Conservation (phyloP, 1,284 basidiomycete genomes). For the Mycosarcoma mackinlayi region DNA sequence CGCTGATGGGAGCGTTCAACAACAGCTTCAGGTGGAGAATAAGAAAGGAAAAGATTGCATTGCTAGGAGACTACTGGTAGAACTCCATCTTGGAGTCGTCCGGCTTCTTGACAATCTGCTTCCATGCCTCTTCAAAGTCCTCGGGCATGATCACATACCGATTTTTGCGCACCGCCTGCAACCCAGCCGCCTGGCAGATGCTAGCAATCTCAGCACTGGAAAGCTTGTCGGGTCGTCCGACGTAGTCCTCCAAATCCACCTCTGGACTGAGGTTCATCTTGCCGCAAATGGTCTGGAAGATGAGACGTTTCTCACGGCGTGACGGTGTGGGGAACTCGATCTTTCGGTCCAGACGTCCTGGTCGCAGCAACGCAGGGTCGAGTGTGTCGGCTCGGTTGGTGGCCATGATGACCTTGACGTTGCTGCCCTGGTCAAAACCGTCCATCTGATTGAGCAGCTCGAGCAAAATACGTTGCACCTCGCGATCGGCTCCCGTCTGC, state of each 20-base stretch:
- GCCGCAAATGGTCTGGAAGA: constrained; percentile 96
- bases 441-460: constrained; percentile 99
- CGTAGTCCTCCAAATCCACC: constrained; percentile 98
- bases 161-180: constrained; percentile 98
- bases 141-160: constrained; percentile 94
- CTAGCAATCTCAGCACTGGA: constrained; percentile 95
- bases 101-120: constrained; percentile 66
- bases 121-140: constrained; percentile 81
- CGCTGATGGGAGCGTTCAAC: not conserved
- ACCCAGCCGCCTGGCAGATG: constrained; percentile 94
- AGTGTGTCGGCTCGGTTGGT: constrained; percentile 68
- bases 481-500: constrained; percentile 97
- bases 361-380: constrained; percentile 92
- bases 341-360: constrained; percentile 96
- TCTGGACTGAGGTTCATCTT: constrained; percentile 99
- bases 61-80: constrained; percentile 54
- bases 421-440: constrained; percentile 98
- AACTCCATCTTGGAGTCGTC: constrained; percentile 67
- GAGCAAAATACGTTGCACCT: constrained; percentile 98
- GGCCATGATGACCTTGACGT: constrained; percentile 79
- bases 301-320: constrained; percentile 92
- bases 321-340: constrained; percentile 98
- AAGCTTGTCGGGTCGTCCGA: constrained; percentile 93
- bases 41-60: constrained; percentile 12
- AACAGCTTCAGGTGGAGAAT: not conserved